These are phyloP conservation scores for Aspergillus ochraceoroseus DNA, from an alignment of 2,329 filamentous ascomycete species.

Conservation along the genomic window DNA sequence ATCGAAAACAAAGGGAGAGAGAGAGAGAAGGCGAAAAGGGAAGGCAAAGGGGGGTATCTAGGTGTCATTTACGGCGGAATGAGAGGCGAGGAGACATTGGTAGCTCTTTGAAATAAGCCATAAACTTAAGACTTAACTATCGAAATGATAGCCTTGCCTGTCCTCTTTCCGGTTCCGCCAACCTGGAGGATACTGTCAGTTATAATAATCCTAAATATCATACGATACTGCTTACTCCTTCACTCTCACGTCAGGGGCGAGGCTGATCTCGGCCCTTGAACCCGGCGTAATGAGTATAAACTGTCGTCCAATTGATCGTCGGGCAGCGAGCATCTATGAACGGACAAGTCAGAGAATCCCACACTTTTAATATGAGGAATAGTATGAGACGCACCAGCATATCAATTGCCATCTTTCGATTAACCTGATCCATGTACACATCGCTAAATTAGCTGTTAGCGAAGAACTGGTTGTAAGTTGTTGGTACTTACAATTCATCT, in stretches of 20 bases:
- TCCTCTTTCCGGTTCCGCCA: slow-evolving; percentile 45
- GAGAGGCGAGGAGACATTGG: too few species aligned
- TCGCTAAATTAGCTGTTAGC: slow-evolving; percentile 50
- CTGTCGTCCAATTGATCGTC: slow-evolving; percentile 81
- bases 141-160: slow-evolving; percentile 40
- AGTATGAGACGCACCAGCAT: slow-evolving; percentile 66
- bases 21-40: too few species aligned
- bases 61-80: too few species aligned
- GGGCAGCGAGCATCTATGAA: slow-evolving; percentile 69
- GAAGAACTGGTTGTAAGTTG: not conserved
- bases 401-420: slow-evolving; percentile 84
- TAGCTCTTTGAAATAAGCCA: too few species aligned
- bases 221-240: slow-evolving; percentile 39
- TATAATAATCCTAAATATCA: not conserved
- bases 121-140: slow-evolving; percentile 1
- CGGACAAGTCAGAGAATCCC: slow-evolving; percentile 5
- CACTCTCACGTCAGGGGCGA: slow-evolving; percentile 43
- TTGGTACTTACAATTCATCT: slow-evolving; percentile 69
- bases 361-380: not conserved
- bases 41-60: too few species aligned
- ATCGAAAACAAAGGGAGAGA: too few species aligned
- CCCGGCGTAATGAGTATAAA: slow-evolving; percentile 97
- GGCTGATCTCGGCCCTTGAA: slow-evolving; percentile 56
- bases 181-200: slow-evolving; percentile 24
- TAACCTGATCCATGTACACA: slow-evolving; percentile 98